Percentiles rank a stretch among this genome's conserved stretches.
These are phyloP conservation scores for Aaosphaeria arxii DNA, from an alignment of 2,329 filamentous ascomycete genomes.

Conservation along the genomic window DNA sequence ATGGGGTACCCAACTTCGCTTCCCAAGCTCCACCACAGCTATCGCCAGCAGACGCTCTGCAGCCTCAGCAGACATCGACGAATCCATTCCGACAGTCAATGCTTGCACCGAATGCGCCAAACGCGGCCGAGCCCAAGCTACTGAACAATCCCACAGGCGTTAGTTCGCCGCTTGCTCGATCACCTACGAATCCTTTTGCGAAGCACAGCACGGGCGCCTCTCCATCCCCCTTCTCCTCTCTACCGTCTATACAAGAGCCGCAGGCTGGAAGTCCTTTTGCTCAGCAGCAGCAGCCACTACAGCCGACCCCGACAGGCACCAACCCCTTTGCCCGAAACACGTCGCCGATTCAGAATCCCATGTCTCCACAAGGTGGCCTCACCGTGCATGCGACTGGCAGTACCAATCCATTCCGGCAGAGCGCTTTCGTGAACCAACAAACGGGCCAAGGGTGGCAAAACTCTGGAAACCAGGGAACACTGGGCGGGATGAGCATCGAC, in stretches of 20 bases:
- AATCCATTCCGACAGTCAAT: slow-evolving; percentile 96
- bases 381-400: slow-evolving; percentile 77
- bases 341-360: slow-evolving; percentile 36
- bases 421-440: slow-evolving; percentile 81
- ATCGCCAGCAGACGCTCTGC: slow-evolving; percentile 39
- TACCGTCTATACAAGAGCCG: slow-evolving; percentile 25
- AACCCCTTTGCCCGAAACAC: slow-evolving; percentile 66
- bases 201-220: slow-evolving; percentile 48
- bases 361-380: slow-evolving; percentile 33
- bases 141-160: slow-evolving; percentile 29
- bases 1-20: slow-evolving; percentile 45
- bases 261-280: slow-evolving; percentile 27
- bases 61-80: slow-evolving; percentile 60
- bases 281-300: slow-evolving; percentile 41
- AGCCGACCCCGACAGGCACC: slow-evolving; percentile 63
- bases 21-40: slow-evolving; percentile 30
- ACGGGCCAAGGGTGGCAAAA: slow-evolving; percentile 89
- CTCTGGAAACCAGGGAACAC: slow-evolving; percentile 67
- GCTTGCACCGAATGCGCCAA: slow-evolving; percentile 47
- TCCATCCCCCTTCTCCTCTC: slow-evolving; percentile 23
- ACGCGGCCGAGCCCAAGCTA: slow-evolving; percentile 23
- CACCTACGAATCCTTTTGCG: slow-evolving; percentile 86
- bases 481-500: slow-evolving; percentile 71
- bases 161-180: slow-evolving; percentile 50
- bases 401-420: slow-evolving; percentile 94